A percentile compares a stretch with the other conserved stretches of the same genome.
Evolutionary conservation across 202 grass and related monocot genomes (phyloP).

Genomic region (Brachypodium distachyon): DNA sequence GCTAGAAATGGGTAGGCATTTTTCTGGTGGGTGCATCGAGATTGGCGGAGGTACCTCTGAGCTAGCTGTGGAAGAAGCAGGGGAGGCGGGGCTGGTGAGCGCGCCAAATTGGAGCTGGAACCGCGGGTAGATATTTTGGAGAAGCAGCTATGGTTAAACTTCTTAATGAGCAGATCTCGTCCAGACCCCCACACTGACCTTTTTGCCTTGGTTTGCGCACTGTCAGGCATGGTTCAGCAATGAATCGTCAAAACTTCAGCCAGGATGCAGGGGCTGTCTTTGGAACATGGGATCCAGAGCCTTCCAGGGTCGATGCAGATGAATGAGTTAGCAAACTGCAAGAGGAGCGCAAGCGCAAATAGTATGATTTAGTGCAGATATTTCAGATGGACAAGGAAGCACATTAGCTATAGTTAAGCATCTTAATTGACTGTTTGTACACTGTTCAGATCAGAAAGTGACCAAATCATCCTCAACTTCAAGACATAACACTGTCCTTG

Average conservation of each 20-base stretch:
- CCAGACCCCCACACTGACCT: not conserved
- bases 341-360: not conserved
- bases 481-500: not conserved
- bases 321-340: not conserved
- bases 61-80: not conserved
- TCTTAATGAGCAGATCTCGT: not conserved
- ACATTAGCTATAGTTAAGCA: not conserved
- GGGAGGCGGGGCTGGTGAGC: no score
- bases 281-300: conserved; percentile 10
- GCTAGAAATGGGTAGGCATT: conserved; percentile 4
- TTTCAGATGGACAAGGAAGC: not conserved
- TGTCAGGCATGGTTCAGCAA: conserved; percentile 12
- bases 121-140: conserved; percentile 7
- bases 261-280: conserved; percentile 16
- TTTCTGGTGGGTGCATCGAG: not conserved
- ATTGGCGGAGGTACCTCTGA: conserved; percentile 9
- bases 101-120: conserved; percentile 1
- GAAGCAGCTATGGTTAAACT: not conserved
- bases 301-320: not conserved
- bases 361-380: not conserved
- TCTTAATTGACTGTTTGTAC: not conserved
- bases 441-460: not conserved
- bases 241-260: conserved; percentile 26
- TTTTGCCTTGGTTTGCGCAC: conserved; percentile 5
- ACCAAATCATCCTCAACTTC: not conserved